These are phyloP conservation scores for Rosa chinensis DNA, from an alignment of 306 rosid species.

Conservation along the genomic window DNA sequence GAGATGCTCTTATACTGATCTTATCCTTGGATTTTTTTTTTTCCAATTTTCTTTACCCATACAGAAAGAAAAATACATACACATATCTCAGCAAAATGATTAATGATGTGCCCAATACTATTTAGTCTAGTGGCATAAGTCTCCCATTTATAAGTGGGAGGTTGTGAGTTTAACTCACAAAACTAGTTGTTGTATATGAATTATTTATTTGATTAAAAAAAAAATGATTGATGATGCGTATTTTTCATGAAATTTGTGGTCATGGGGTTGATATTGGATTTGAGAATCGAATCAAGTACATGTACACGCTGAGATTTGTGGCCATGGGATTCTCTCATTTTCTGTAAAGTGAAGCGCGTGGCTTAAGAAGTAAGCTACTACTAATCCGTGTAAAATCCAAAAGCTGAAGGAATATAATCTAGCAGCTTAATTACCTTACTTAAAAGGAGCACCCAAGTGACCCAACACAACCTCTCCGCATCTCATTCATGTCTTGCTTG, in stretches of 20 bases:
- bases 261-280: neutral
- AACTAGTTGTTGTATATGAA: too few species aligned
- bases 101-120: too few species aligned
- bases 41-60: neutral
- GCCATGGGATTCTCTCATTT: neutral
- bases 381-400: neutral
- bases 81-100: neutral
- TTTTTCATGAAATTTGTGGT: neutral
- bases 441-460: neutral
- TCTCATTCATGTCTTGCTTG: constrained; percentile 45
- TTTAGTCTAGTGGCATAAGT: too few species aligned
- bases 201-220: too few species aligned
- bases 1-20: neutral
- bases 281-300: neutral
- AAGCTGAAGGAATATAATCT: neutral
- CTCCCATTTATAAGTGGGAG: too few species aligned
- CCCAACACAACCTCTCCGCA: neutral
- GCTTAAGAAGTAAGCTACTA: constrained; percentile 21
- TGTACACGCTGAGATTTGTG: neutral
- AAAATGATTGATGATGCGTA: neutral
- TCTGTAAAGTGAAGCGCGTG: neutral
- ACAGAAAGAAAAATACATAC: neutral
- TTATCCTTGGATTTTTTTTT: neutral
- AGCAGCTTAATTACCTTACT: neutral
- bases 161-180: too few species aligned